phyloP scores from a whole-genome alignment of 805 yeast genomes.

The Ogataea naganishii region DNA sequence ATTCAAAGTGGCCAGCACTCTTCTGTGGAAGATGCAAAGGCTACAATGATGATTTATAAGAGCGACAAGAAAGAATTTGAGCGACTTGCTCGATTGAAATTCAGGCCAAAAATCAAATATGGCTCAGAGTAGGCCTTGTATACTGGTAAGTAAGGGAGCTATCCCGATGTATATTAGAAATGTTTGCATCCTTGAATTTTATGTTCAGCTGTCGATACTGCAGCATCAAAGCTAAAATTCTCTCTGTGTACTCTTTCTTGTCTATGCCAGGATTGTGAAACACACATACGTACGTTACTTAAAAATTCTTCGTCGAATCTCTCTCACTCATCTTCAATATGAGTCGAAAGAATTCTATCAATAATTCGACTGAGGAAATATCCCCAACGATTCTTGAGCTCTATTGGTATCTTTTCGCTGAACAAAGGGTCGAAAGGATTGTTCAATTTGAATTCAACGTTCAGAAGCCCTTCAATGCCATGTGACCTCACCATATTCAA shows the following conservation, averaged over 20 bases:
- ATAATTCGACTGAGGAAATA: slow-evolving; percentile 5
- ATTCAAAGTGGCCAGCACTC: slow-evolving; percentile 76
- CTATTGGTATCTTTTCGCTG: slow-evolving; percentile 1
- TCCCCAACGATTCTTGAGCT: slow-evolving; percentile 4
- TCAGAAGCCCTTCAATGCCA: slow-evolving; percentile 14
- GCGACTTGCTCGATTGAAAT: slow-evolving; percentile 22
- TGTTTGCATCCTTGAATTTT: too few relatives aligned
- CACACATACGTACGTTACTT: too few relatives aligned
- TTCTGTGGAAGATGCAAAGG: slow-evolving; percentile 85
- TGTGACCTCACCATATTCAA: slow-evolving; percentile 11
- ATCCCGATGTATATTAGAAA: too few relatives aligned
- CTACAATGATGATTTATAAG: slow-evolving; percentile 76
- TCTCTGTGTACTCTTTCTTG: neutral
- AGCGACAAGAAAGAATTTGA: slow-evolving; percentile 57
- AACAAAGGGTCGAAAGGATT: slow-evolving; percentile 9
- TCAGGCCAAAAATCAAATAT: slow-evolving; percentile 13
- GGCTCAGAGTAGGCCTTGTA: too few relatives aligned
- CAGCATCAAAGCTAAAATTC: slow-evolving; percentile 1
- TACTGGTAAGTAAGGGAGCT: too few relatives aligned
- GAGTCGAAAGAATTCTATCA: slow-evolving; percentile 10
- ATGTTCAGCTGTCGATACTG: too few relatives aligned
- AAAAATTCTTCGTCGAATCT: neutral
- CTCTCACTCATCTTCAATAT: slow-evolving; percentile 12
- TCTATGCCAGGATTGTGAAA: neutral
- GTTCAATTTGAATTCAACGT: slow-evolving; percentile 7